These are phyloP conservation scores for Iris macrosiphon DNA, from an alignment of 106 monocot genomes.

Conservation along the genomic window DNA sequence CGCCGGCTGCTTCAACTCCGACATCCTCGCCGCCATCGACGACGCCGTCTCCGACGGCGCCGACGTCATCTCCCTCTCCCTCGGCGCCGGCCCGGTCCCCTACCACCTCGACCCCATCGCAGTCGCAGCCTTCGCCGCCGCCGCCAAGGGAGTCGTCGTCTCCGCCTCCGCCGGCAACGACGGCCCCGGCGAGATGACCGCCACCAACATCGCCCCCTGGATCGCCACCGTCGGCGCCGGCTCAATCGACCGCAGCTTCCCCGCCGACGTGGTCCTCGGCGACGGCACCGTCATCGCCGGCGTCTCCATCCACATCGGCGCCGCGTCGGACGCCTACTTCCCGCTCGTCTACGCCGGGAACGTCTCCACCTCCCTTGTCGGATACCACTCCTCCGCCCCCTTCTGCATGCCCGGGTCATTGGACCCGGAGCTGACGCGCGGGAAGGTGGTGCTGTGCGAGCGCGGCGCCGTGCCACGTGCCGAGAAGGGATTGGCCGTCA, in stretches of 20 bases:
- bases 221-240: slow-evolving; percentile 59
- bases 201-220: slow-evolving; percentile 56
- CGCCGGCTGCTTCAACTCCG: slow-evolving; percentile 34
- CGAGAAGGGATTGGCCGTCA: slow-evolving; percentile 22
- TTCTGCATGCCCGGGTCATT: slow-evolving; percentile 1
- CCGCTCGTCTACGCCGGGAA: background rate
- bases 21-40: slow-evolving; percentile 45
- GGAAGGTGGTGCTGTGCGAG: slow-evolving; percentile 45
- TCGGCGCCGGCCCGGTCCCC: slow-evolving; percentile 22
- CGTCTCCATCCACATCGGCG: slow-evolving; percentile 37
- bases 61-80: slow-evolving; percentile 37
- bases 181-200: slow-evolving; percentile 29
- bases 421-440: background rate
- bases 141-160: slow-evolving; percentile 29
- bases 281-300: slow-evolving; percentile 27
- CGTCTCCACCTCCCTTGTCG: no score
- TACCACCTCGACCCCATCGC: slow-evolving; percentile 35
- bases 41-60: slow-evolving; percentile 38
- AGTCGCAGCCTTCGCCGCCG: slow-evolving; percentile 31
- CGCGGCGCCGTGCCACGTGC: background rate
- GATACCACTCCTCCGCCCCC: background rate
- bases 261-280: slow-evolving; percentile 36
- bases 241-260: slow-evolving; percentile 50
- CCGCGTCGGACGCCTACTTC: background rate
- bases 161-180: slow-evolving; percentile 49